phyloP scores from a whole-genome alignment of 352 stramenopile species.

The Pythium biforme region DNA sequence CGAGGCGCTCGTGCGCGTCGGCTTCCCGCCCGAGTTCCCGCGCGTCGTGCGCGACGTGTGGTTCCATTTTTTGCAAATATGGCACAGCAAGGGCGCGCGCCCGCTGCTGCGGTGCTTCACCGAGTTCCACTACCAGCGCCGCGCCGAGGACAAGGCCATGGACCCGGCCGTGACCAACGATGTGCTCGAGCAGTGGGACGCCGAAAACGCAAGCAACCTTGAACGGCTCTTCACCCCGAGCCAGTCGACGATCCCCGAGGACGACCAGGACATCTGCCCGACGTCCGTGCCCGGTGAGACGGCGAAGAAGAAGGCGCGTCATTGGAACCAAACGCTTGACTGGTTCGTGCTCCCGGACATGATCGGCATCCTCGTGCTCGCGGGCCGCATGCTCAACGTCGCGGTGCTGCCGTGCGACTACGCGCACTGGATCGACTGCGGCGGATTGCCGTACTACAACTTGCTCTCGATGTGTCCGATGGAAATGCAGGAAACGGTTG shows the following conservation, averaged over 20 bases:
- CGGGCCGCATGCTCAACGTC: constrained; percentile 61
- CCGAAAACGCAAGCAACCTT: constrained; percentile 30
- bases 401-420: constrained; percentile 63
- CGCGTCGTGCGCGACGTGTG: constrained; percentile 58
- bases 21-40: constrained; percentile 40
- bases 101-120: constrained; percentile 73
- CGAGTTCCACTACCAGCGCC: constrained; percentile 49
- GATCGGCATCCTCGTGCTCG: constrained; percentile 58
- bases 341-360: constrained; percentile 60
- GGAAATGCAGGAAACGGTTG: constrained; percentile 47
- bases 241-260: constrained; percentile 15
- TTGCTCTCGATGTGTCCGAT: constrained; percentile 46
- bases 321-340: constrained; percentile 27
- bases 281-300: constrained; percentile 4
- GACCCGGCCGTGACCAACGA: constrained; percentile 55
- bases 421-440: constrained; percentile 52
- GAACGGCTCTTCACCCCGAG: constrained; percentile 21
- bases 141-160: constrained; percentile 38
- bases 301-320: neutral
- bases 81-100: constrained; percentile 52
- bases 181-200: constrained; percentile 74
- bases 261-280: constrained; percentile 7
- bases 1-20: constrained; percentile 40
- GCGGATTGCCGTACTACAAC: constrained; percentile 67
- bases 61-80: constrained; percentile 67